Evolutionary conservation across 768 basidiomycete species (phyloP), one percentile per base, ranked within the genome.

Genomic region (Termitomyces titanicus): DNA sequence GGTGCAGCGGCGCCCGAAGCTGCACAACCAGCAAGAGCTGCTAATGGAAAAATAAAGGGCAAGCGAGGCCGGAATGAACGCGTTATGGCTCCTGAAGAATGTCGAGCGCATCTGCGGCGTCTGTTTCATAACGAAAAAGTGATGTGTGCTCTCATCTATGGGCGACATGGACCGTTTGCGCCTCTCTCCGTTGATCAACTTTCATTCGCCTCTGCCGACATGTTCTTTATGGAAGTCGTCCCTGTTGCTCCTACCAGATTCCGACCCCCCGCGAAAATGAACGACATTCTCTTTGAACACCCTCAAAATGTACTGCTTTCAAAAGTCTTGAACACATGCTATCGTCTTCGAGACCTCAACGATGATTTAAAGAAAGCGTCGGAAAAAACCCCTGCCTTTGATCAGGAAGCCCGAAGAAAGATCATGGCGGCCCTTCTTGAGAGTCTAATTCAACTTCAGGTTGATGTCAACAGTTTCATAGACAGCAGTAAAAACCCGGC

Each of bases 401-500:
- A 89, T 63, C 79, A 81, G 35, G 66, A 66, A 11, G 62, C 75
- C 17, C 76, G 83, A 39, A 78, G 77, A 62, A 78, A 79, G 55
- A 69, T 89, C 7, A 81, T 94, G 67, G 79, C 81, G 18, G 68
- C 76, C 31, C 78, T 99, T 20, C 74, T 98, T 51, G 92, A 94
- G 62, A 73, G 85, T 9, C 71, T 99, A 44, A 83, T 97, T 48
- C 92, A 95, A 67, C 82, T 98, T 6, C 97, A 99, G 69, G 78
- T 90, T 51, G 90, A 96, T 57, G 94, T 98, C 57, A 98, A 98
- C 68, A 92, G 90, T 69, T 96, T 98, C 72, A 89, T 99, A 72
- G 97, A 99, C 66, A 94, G 91, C 65, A 90, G 84, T 67, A 98
- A 98, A 75, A 98, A 98, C 65, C 94, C 96, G 6, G 77, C 84